A percentile compares a stretch with the other conserved stretches of the same genome.
These are phyloP conservation scores for Cryptococcus hybrid DNA, from an alignment of 1,284 basidiomycete genomes.

Conservation along the genomic window DNA sequence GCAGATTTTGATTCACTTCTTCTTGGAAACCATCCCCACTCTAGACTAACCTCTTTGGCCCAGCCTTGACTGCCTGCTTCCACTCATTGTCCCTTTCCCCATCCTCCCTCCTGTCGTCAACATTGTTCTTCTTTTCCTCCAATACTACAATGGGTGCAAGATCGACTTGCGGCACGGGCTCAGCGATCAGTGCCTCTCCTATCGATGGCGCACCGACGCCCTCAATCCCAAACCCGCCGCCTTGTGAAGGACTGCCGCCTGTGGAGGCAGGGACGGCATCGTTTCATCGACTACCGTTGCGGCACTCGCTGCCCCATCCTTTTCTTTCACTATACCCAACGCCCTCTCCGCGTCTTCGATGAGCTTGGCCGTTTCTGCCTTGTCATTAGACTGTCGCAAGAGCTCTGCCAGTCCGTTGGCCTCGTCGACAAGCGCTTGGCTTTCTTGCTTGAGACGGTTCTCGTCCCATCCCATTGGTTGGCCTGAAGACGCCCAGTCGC, in stretches of 20 bases:
- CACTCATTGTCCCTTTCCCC: constrained; percentile 15
- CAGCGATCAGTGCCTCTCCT: constrained; percentile 9
- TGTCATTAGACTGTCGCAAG: constrained; percentile 21
- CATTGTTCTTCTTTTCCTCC: constrained; percentile 1
- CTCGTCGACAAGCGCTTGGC: constrained; percentile 45
- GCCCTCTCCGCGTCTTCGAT: constrained; percentile 24
- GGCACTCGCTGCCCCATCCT: neutral
- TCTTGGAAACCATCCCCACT: neutral
- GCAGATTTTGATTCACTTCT: neutral
- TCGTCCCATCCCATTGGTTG: constrained; percentile 39
- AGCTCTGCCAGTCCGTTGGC: constrained; percentile 36
- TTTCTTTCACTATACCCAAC: constrained; percentile 7
- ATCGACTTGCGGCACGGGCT: constrained; percentile 8
- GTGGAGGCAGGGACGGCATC: no score
- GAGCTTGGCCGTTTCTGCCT: constrained; percentile 20
- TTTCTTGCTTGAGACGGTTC: constrained; percentile 42
- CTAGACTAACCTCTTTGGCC: constrained; percentile 24
- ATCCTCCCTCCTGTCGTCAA: neutral
- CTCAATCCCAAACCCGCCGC: neutral
- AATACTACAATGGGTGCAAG: constrained; percentile 13
- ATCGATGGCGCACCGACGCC: constrained; percentile 7
- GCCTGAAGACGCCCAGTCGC: constrained; percentile 32
- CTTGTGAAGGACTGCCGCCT: no score
- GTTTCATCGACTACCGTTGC: no score
- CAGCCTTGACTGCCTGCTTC: constrained; percentile 14